Conservation (phyloP, 2,329 filamentous ascomycete species). For the Penicillium frequentans region DNA sequence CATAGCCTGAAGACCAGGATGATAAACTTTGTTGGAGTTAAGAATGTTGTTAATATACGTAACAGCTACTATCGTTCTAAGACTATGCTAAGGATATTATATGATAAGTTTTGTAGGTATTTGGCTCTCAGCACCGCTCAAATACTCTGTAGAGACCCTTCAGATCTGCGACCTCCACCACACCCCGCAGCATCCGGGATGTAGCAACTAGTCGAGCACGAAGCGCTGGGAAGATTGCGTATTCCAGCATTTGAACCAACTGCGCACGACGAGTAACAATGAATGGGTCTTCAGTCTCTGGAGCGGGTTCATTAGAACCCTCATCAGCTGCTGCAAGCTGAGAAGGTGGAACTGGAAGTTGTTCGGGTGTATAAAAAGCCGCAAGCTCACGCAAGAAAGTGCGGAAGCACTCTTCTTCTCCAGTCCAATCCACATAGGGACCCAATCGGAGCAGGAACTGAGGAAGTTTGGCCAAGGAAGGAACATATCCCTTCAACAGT, state of each 20-base stretch:
- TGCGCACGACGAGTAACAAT: slow-evolving; percentile 60
- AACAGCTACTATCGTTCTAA: background rate
- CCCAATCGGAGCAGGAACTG: slow-evolving; percentile 85
- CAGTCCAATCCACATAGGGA: slow-evolving; percentile 81
- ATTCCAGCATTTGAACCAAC: slow-evolving; percentile 74
- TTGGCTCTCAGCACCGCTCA: slow-evolving; percentile 71
- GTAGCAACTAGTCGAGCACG: slow-evolving; percentile 81
- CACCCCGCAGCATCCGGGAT: slow-evolving; percentile 69
- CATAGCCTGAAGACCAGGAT: background rate
- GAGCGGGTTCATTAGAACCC: background rate
- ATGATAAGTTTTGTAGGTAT: background rate
- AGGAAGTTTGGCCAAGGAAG: slow-evolving; percentile 81
- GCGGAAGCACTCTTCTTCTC: slow-evolving; percentile 83
- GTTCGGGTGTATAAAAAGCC: slow-evolving; percentile 85
- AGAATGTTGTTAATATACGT: background rate
- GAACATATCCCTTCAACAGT: slow-evolving; percentile 84
- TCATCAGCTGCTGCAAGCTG: background rate
- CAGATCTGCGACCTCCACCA: slow-evolving; percentile 85
- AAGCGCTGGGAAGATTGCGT: slow-evolving; percentile 87
- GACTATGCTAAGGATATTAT: background rate
- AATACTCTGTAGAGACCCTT: slow-evolving; percentile 94
- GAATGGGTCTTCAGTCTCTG: slow-evolving; percentile 40
- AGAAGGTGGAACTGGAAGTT: slow-evolving; percentile 58
- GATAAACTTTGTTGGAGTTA: background rate
- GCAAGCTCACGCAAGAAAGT: slow-evolving; percentile 84